Conservation (phyloP, 2,329 filamentous ascomycete genomes). For the Aureobasidium melanogenum region DNA sequence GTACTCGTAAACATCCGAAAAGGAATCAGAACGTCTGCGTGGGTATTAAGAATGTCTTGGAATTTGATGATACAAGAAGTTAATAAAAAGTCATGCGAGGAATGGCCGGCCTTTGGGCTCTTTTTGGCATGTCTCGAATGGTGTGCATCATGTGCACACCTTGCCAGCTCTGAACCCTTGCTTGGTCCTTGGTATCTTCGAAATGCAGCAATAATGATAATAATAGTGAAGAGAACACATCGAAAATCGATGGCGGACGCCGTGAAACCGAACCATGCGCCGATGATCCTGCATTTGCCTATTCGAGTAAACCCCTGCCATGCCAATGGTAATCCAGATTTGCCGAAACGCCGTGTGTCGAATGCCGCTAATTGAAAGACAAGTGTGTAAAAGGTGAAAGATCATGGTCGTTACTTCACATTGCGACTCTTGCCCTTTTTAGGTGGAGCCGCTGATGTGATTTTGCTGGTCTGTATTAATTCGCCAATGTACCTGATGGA, state of each 20-base stretch:
- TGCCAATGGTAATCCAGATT: slow-evolving; percentile 1
- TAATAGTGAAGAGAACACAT: neutral
- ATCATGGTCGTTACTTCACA: slow-evolving; percentile 9
- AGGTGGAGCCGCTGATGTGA: slow-evolving; percentile 46
- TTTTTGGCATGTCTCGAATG: neutral
- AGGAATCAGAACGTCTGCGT: neutral
- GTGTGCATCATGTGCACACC: neutral
- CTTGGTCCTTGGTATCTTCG: neutral
- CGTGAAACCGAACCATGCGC: slow-evolving; percentile 3
- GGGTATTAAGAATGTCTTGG: neutral
- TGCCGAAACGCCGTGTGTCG: slow-evolving; percentile 9
- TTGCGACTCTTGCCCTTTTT: slow-evolving; percentile 33
- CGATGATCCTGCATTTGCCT: slow-evolving; percentile 1
- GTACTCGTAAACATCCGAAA: neutral
- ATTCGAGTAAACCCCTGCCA: neutral
- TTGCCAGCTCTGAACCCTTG: neutral
- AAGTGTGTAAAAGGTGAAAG: slow-evolving; percentile 2
- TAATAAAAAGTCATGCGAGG: neutral
- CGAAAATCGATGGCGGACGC: neutral
- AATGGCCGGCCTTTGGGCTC: neutral
- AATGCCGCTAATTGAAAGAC: slow-evolving; percentile 11
- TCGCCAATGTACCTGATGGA: slow-evolving; percentile 80
- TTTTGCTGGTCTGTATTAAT: slow-evolving; percentile 68
- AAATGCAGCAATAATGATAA: neutral
- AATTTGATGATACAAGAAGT: slow-evolving; percentile 8